Evolutionary conservation across 371 early-diverging fungal genomes (phyloP), one percentile per base, ranked within the genome.

Genomic region (Syncephalastrum racemosum): DNA sequence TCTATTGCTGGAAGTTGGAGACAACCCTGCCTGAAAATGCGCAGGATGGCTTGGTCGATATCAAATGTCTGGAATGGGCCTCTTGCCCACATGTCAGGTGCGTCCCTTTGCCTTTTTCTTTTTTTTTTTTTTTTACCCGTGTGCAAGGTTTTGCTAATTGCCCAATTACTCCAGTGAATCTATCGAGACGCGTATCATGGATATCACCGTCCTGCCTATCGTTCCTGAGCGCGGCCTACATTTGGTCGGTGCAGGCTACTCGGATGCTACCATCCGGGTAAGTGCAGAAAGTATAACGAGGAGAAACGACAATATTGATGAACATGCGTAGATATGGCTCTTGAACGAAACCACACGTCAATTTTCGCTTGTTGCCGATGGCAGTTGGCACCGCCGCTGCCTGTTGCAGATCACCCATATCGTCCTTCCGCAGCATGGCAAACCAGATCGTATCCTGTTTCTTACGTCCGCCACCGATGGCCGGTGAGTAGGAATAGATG

Each of bases 391-490:
- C 47, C 67, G 70, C 44, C 77, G 83, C 46, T 85, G 85, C 57
- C 75, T 85, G 16, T 60, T 85, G 3, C 85, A 85, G 46, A 78
- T 80, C 6, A 60, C 64, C 0, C 83, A 80, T 59, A 39, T 75
- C 14, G 57, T 63, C 10, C 24, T 46, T 55, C 23, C 22, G 25
- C 14, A 20, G n/a, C n/a, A 40, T 3, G 53, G 45, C 40, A 55
- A 56, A 8, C 67, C 44, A 1, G 62, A 73, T 24, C 77, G 75
- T 4, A 31, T 82, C 16, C 51, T 82, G 22, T 71, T 84, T 53
- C 75, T 84, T 23, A 84, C 85, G 0, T 71, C 81, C 0, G 83
- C 85, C 4, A 85, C 83, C 0, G 85, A 85, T 54, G 85, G 85
- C 59, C 41, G 58, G 69, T 59, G 48, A 53, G 46, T 41, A 25